Evolutionary conservation across 176 grass and related monocot species (phyloP).

Genomic region (Oropetium thomaeum): DNA sequence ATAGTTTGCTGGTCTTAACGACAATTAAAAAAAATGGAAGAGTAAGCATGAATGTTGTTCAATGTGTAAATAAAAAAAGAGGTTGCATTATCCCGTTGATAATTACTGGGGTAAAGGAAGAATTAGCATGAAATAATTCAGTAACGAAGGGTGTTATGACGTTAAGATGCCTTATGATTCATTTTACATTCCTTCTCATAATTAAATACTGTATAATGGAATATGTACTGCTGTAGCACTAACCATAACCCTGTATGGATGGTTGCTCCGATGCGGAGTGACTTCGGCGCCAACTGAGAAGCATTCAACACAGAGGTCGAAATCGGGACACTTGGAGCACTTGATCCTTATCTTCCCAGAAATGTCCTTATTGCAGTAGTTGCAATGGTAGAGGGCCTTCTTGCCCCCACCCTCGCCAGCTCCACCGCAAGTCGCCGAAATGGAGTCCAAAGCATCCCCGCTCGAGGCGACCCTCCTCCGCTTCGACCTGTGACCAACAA

Average conservation of each 20-base stretch:
- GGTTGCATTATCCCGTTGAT: neutral
- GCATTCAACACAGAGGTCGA: slow-evolving; percentile 97
- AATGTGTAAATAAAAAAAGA: neutral
- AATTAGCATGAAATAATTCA: neutral
- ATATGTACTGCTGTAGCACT: slow-evolving; percentile 30
- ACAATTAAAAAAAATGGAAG: no score
- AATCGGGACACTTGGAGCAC: slow-evolving; percentile 94
- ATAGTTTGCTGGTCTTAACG: no score
- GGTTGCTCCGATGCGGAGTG: slow-evolving; percentile 85
- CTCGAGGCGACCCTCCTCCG: slow-evolving; percentile 70
- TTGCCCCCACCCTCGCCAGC: slow-evolving; percentile 70
- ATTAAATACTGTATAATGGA: no score
- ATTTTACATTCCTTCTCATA: no score
- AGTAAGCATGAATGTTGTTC: neutral
- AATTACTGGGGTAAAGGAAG: neutral
- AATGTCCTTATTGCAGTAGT: slow-evolving; percentile 99
- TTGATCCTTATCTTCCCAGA: slow-evolving; percentile 99
- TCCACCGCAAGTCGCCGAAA: slow-evolving; percentile 46
- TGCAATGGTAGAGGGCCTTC: slow-evolving; percentile 97
- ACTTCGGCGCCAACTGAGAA: slow-evolving; percentile 95
- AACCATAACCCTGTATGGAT: slow-evolving; percentile 95
- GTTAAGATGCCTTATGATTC: no score
- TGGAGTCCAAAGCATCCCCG: slow-evolving; percentile 70
- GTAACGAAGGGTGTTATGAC: no score
- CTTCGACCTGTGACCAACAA: slow-evolving; percentile 67